Base-by-base conservation (phyloP, 2,329 filamentous ascomycete genomes). In the Lecanicillium sp. region DNA sequence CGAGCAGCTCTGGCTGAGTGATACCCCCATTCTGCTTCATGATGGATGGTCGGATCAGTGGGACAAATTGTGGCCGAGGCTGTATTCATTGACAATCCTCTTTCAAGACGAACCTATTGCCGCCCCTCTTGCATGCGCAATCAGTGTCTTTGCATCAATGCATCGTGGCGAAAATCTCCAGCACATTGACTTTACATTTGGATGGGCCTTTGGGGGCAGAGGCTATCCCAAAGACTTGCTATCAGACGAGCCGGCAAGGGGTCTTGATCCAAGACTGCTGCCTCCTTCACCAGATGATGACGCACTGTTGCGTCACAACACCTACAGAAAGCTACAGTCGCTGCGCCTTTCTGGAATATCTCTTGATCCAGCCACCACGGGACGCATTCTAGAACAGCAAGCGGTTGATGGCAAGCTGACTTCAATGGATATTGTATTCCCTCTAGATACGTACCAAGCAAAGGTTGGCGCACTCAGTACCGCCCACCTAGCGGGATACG, bases 381-480 rank as follows among this genome's bases (percentile, higher is more conserved):
- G 49, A 25, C 44, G 39, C 2, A 40, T 54, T 9, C 48, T 63
- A 14, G 39, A 42, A 9, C 40, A 47, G 13, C 41, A 59, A 9
- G 37, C 64, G 12, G 34, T 41, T 13, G 42, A 45, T 2, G 49
- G 52, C 16, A 56, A 49, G 12, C 48, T 65, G 4, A 48, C 54
- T 20, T 55, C 55, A 1, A 49, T 64, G 12, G 62, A 63, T 39
- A 51, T 64, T 14, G 52, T 57, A 3, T 64, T 64, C 39, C 58
- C 57, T 2, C 46, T 52, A 2, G 51, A 54, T 3, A 25, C 43
- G 14, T 35, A 52, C 20, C 38, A 49, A 11, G 48, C 45, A 5
- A 45, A 38, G 2, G 33, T 41, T n/a, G 60, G 57, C 11, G 38
- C 44, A n/a, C 35, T 36, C n/a, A 55, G 53, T 39, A 41, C 43